Conservation (phyloP, 257 asterid genomes). For the Rubia yunnanensis region DNA sequence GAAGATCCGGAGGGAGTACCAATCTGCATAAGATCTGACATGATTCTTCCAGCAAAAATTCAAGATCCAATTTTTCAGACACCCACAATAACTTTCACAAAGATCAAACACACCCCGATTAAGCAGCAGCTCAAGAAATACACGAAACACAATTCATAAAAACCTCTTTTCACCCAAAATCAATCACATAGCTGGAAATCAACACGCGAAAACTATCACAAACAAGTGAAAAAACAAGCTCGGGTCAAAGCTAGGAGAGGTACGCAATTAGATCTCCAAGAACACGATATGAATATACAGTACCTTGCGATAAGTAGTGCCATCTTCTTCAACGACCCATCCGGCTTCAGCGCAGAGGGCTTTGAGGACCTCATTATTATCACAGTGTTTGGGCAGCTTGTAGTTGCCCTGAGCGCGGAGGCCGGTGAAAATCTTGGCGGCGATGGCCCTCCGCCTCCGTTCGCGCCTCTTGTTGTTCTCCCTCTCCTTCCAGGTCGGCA, state of each 20-base stretch:
- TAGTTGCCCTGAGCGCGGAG: conserved; percentile 67
- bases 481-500: conserved; percentile 79
- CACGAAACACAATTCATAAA: neutral
- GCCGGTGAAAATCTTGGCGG: conserved; percentile 70
- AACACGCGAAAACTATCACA: neutral
- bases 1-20: too few species aligned
- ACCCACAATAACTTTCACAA: neutral
- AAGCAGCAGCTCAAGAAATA: too few species aligned
- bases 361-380: conserved; percentile 70
- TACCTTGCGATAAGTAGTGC: conserved; percentile 80
- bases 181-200: neutral
- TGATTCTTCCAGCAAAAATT: neutral
- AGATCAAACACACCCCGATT: neutral
- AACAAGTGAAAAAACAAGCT: neutral
- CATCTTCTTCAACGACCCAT: conserved; percentile 79
- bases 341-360: conserved; percentile 81
- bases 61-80: neutral
- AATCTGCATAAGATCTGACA: neutral
- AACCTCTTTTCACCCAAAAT: neutral
- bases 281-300: neutral
- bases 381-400: conserved; percentile 73
- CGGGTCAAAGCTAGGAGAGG: neutral
- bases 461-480: conserved; percentile 78
- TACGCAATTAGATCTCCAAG: neutral
- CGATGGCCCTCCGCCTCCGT: conserved; percentile 67